These are phyloP conservation scores for Tylopilus sp. DNA, from an alignment of 768 basidiomycete species.

Conservation along the genomic window DNA sequence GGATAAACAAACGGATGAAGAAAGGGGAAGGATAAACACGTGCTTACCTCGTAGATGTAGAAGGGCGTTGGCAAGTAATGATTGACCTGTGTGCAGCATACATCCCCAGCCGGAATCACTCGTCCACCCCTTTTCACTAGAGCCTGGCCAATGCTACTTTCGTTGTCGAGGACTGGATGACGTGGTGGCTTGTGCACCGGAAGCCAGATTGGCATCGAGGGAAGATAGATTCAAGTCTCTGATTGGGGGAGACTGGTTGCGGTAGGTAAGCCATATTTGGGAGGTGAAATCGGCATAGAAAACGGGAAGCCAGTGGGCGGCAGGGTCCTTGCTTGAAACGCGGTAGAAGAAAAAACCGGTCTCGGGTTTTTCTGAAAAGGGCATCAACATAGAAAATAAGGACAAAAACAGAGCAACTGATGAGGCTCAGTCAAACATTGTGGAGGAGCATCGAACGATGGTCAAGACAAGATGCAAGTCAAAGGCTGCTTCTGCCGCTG, in stretches of 20 bases:
- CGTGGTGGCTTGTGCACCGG: slow-evolving; percentile 31
- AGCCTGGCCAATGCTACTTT: slow-evolving; percentile 61
- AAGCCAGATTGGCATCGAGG: slow-evolving; percentile 36
- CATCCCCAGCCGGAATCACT: slow-evolving; percentile 90
- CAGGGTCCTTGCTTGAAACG: slow-evolving; percentile 31
- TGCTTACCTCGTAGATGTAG: slow-evolving; percentile 60
- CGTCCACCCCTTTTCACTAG: slow-evolving; percentile 76
- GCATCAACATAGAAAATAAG: too few species aligned
- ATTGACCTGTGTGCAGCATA: slow-evolving; percentile 87
- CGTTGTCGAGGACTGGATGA: slow-evolving; percentile 43
- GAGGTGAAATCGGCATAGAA: slow-evolving; percentile 91
- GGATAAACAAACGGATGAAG: slow-evolving; percentile 7
- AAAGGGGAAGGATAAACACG: slow-evolving; percentile 3
- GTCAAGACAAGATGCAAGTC: slow-evolving; percentile 61
- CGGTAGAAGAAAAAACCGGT: too few species aligned
- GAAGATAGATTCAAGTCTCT: slow-evolving; percentile 52
- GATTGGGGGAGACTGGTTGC: slow-evolving; percentile 82
- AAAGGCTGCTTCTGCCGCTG: slow-evolving; percentile 47
- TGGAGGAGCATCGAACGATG: not conserved
- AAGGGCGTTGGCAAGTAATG: slow-evolving; percentile 77
- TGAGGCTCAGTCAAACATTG: not conserved
- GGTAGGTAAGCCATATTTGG: slow-evolving; percentile 89
- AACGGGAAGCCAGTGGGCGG: slow-evolving; percentile 64
- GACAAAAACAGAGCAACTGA: too few species aligned
- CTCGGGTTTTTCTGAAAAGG: too few species aligned